Conservation (phyloP, 2,329 filamentous ascomycete species). For the Pseudopyricularia javanii region DNA sequence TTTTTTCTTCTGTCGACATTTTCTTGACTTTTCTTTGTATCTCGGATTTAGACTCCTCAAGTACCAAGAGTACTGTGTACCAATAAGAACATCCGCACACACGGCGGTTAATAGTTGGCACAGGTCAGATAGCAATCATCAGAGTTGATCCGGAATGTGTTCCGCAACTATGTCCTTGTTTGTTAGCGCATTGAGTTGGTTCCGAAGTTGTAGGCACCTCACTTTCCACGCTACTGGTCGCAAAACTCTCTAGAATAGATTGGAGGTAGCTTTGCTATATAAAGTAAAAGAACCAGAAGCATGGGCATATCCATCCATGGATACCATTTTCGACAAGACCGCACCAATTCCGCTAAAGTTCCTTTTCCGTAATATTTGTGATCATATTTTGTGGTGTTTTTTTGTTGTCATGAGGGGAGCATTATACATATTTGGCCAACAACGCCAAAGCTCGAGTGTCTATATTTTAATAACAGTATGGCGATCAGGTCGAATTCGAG, state of each 20-base stretch:
- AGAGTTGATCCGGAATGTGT: too few relatives aligned
- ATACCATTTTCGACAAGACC: neutral
- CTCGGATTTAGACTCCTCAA: too few relatives aligned
- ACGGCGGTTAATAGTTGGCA: too few relatives aligned
- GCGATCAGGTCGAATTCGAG: constrained; percentile 1
- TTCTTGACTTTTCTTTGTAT: too few relatives aligned
- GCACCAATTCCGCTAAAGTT: neutral
- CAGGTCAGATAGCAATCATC: too few relatives aligned
- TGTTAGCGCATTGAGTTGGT: too few relatives aligned
- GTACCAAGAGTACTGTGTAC: too few relatives aligned
- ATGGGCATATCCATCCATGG: neutral
- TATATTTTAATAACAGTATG: constrained; percentile 6
- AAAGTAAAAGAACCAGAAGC: neutral
- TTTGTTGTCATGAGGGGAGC: constrained; percentile 30
- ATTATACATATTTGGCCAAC: constrained; percentile 22
- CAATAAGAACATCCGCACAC: too few relatives aligned
- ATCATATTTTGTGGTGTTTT: neutral
- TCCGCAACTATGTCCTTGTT: too few relatives aligned
- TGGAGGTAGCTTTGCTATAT: neutral
- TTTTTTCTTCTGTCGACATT: too few relatives aligned
- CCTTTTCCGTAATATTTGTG: neutral
- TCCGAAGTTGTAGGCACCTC: neutral
- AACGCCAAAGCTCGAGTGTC: constrained; percentile 13
- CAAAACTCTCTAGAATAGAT: too few relatives aligned
- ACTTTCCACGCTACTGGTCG: neutral